A percentile compares a stretch with the other conserved stretches of the same genome.
These are phyloP conservation scores for Cucumis cinereus DNA, from an alignment of 306 rosid genomes.

Conservation along the genomic window DNA sequence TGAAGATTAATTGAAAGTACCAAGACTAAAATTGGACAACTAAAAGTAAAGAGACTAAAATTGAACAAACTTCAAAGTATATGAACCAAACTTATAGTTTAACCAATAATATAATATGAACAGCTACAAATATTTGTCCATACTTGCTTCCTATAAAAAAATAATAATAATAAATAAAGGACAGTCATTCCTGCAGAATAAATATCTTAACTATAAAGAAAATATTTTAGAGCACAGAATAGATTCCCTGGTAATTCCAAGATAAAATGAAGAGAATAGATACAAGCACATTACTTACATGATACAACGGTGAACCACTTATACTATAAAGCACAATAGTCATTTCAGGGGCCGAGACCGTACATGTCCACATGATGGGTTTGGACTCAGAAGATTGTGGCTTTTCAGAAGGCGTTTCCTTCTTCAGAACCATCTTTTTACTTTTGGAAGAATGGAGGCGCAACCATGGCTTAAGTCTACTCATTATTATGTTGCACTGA, in stretches of 20 bases:
- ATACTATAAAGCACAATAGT: conserved; percentile 62
- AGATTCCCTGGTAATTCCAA: conserved; percentile 5
- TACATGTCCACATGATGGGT: conserved; percentile 86
- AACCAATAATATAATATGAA: not conserved
- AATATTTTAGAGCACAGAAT: not conserved
- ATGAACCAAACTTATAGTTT: no score
- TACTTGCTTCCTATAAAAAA: no score
- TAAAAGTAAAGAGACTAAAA: no score
- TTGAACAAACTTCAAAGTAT: no score
- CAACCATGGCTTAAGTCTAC: conserved; percentile 80
- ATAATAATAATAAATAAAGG: not conserved
- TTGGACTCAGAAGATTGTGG: conserved; percentile 47
- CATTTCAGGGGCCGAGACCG: conserved; percentile 97
- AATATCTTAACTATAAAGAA: not conserved
- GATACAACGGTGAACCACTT: conserved; percentile 67
- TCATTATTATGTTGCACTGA: conserved; percentile 71
- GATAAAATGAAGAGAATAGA: conserved; percentile 6
- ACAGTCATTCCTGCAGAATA: not conserved
- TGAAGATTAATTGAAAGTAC: no score
- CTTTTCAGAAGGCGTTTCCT: conserved; percentile 42
- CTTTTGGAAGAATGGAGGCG: conserved; percentile 51
- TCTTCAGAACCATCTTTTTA: conserved; percentile 60
- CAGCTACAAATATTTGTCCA: no score
- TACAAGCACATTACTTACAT: conserved; percentile 44
- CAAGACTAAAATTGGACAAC: no score